These are phyloP conservation scores for Metschnikowia lochheadii DNA, from an alignment of 805 yeast genomes.

Conservation along the genomic window DNA sequence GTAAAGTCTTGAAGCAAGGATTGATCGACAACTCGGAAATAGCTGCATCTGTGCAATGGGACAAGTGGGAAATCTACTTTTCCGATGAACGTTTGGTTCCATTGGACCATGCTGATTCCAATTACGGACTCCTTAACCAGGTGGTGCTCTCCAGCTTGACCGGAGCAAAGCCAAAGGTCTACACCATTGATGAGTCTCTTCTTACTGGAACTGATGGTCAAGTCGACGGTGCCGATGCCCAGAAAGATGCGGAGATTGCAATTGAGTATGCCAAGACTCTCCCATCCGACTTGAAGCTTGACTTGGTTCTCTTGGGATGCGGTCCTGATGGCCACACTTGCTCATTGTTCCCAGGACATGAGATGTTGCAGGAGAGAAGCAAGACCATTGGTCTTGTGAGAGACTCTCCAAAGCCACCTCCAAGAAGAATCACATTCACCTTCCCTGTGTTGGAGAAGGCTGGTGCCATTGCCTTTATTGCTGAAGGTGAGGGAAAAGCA, in stretches of 20 bases:
- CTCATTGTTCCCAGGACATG: conserved; percentile 85
- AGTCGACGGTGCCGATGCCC: conserved; percentile 42
- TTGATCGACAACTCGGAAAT: conserved; percentile 54
- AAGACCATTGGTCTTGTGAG: conserved; percentile 58
- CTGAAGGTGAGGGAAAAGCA: conserved; percentile 85
- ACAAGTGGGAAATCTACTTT: conserved; percentile 75
- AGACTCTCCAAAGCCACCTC: conserved; percentile 93
- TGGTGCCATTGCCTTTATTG: conserved; percentile 66
- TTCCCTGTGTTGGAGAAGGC: conserved; percentile 65
- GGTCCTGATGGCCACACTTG: conserved; percentile 98
- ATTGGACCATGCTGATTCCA: conserved; percentile 75
- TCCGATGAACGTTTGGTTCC: conserved; percentile 91
- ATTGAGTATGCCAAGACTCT: conserved; percentile 55
- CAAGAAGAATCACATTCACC: conserved; percentile 86
- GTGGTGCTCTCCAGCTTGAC: conserved; percentile 52
- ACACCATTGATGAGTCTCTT: conserved; percentile 61
- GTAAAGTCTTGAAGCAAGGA: conserved; percentile 65
- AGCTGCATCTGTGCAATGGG: conserved; percentile 53
- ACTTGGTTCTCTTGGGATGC: conserved; percentile 76
- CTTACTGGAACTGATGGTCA: conserved; percentile 48
- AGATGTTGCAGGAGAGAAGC: conserved; percentile 51
- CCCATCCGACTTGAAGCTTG: conserved; percentile 47
- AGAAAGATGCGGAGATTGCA: conserved; percentile 51
- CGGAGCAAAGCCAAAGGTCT: conserved; percentile 52
- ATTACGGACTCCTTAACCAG: conserved; percentile 72